Base-by-base conservation (phyloP, 208 protist genomes). In the Willaertia magna region DNA sequence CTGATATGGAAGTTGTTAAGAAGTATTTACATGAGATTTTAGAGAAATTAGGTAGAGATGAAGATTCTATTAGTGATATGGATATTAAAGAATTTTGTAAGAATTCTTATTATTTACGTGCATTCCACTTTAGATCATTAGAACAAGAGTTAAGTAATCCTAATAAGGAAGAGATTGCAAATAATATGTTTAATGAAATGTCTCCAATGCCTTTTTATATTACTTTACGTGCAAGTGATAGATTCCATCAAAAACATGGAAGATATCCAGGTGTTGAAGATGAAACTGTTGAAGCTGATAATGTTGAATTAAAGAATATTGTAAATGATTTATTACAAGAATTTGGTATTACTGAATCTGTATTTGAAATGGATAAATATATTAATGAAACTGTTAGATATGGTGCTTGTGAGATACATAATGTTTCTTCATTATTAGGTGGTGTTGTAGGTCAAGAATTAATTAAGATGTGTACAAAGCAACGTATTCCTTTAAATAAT, bases 391-490 rank as follows among this genome's bases (percentile, higher is more conserved):
- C 94, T 42, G 91, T 90, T 59, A 93, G 96, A 39, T 92, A 86
- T 79, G 94, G 92, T 16, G 88, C 40, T 0, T 89, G 82, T 34
- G 96, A 98, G 86, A 85, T 98, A 16, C 93, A 97, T 76, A 93
- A 90, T 12, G 90, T 98, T 14, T 91, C 95, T 1, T 93, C 95
- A 12, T 89, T 97, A 11, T 88, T 98, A 20, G 97, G 97, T 26
- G 95, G 96, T 42, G 84, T 98, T 9, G 94, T 92, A 0, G 93
- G 95, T 34, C 97, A 98, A 89, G 97, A 99, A 89, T 86, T 92
- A 26, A 94, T 98, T 86, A 99, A 99, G 91, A 82, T 98, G 4
- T 61, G 98, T 30, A 97, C 97, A 59, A 89, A 89, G 40, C 95
- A 97, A 67, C 93, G 93, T 34, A 88, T 97, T 6, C 96, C 96